These are phyloP conservation scores for Candida parachauliodes DNA, from an alignment of 805 yeast genomes.

Conservation along the genomic window DNA sequence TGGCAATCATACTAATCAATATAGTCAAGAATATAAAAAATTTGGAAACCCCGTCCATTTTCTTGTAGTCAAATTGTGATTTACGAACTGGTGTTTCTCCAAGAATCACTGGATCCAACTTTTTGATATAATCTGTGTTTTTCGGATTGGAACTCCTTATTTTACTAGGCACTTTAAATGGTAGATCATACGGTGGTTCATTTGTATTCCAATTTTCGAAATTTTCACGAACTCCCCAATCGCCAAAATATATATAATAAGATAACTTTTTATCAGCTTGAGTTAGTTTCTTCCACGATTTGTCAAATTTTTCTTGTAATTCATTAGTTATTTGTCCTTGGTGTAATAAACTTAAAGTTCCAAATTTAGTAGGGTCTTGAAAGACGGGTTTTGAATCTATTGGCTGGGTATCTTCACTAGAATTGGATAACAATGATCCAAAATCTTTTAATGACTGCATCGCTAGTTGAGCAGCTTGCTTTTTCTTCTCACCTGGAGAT, in stretches of 20 bases:
- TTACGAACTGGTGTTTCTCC: slow-evolving; percentile 43
- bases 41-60: slow-evolving; percentile 56
- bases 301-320: slow-evolving; percentile 46
- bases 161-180: slow-evolving; percentile 46
- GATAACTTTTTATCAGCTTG: slow-evolving; percentile 50
- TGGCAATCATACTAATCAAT: slow-evolving; percentile 47
- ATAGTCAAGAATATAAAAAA: slow-evolving; percentile 47
- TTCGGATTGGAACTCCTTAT: slow-evolving; percentile 22
- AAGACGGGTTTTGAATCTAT: slow-evolving; percentile 44
- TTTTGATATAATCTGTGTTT: slow-evolving; percentile 22
- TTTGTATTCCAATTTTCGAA: slow-evolving; percentile 44
- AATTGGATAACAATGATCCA: slow-evolving; percentile 31
- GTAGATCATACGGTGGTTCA: slow-evolving; percentile 55
- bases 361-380: slow-evolving; percentile 33
- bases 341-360: slow-evolving; percentile 40
- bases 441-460: slow-evolving; percentile 39
- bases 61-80: slow-evolving; percentile 44
- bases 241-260: slow-evolving; percentile 63
- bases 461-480: slow-evolving; percentile 38
- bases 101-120: slow-evolving; percentile 38
- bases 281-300: slow-evolving; percentile 53
- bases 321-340: slow-evolving; percentile 57
- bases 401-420: slow-evolving; percentile 42
- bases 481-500: slow-evolving; percentile 14
- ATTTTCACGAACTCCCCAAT: slow-evolving; percentile 66